Evolutionary conservation across 208 protist genomes (phyloP).

Genomic region (Wallacemonas sp.): DNA sequence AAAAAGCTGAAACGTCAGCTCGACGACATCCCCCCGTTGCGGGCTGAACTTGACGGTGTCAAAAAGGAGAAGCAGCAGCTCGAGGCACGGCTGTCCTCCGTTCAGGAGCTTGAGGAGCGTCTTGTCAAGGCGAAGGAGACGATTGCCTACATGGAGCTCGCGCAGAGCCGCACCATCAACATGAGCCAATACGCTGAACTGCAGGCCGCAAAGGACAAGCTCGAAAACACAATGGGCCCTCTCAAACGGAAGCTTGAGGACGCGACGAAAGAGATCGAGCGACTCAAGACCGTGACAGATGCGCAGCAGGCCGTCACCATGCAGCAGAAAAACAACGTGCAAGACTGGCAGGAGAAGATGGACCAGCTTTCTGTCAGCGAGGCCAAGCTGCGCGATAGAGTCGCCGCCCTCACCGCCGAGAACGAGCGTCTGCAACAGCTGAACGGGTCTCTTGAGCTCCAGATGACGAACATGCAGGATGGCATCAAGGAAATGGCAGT

Average conservation of each 20-base stretch:
- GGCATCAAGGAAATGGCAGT: constrained; percentile 84
- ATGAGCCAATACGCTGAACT: constrained; percentile 83
- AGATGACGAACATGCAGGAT: constrained; percentile 86
- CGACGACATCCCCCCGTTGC: constrained; percentile 43
- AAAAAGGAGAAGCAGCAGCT: constrained; percentile 51
- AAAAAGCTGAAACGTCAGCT: constrained; percentile 49
- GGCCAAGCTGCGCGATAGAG: constrained; percentile 58
- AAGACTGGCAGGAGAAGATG: constrained; percentile 59
- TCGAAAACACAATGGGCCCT: constrained; percentile 69
- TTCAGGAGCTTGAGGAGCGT: constrained; percentile 65
- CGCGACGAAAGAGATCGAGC: constrained; percentile 61
- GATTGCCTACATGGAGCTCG: constrained; percentile 86
- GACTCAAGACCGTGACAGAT: constrained; percentile 55
- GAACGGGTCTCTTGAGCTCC: constrained; percentile 69
- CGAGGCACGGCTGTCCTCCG: constrained; percentile 54
- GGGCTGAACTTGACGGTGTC: constrained; percentile 44
- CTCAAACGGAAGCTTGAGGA: constrained; percentile 72
- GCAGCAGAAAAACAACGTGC: constrained; percentile 64
- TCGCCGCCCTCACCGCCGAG: constrained; percentile 37
- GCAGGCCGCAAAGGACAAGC: constrained; percentile 67
- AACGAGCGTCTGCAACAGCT: constrained; percentile 64
- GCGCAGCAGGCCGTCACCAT: constrained; percentile 58
- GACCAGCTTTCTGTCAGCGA: constrained; percentile 55
- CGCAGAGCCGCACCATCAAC: constrained; percentile 74
- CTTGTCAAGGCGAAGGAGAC: constrained; percentile 89